Conservation (phyloP, 805 yeast species). For the Lachancea waltii region DNA sequence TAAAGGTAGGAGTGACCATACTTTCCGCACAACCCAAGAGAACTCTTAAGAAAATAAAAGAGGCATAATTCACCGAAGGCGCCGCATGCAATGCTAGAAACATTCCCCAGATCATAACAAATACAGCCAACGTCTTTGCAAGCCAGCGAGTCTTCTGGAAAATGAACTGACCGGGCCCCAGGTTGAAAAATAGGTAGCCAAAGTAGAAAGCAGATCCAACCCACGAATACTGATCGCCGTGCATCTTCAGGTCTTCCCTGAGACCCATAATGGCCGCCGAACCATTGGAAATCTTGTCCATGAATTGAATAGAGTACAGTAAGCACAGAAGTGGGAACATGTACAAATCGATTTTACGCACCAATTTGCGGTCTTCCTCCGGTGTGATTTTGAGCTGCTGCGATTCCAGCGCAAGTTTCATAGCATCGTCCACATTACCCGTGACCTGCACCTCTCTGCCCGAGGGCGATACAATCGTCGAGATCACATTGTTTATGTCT, state of each 20-base stretch:
- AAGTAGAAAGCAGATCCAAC: constrained; percentile 55
- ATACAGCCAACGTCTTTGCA: constrained; percentile 42
- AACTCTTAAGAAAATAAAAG: constrained; percentile 43
- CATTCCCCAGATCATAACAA: constrained; percentile 57
- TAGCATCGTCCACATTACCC: constrained; percentile 42
- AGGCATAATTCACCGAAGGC: constrained; percentile 38
- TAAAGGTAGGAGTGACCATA: constrained; percentile 51
- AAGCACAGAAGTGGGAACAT: constrained; percentile 46
- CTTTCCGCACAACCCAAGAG: constrained; percentile 48
- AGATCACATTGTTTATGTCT: constrained; percentile 8
- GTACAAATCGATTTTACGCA: constrained; percentile 46
- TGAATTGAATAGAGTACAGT: constrained; percentile 46
- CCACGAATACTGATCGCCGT: constrained; percentile 43
- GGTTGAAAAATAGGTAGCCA: constrained; percentile 56
- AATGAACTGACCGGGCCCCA: constrained; percentile 28
- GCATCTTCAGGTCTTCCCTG: constrained; percentile 40
- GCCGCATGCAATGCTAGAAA: constrained; percentile 49
- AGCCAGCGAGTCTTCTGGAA: constrained; percentile 49
- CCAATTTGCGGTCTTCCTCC: constrained; percentile 32
- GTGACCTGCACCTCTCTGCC: constrained; percentile 26
- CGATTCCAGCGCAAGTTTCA: constrained; percentile 36
- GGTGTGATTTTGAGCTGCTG: constrained; percentile 28
- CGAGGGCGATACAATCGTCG: constrained; percentile 23
- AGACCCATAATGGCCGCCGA: constrained; percentile 51
- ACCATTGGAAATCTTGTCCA: constrained; percentile 52